Conservation (phyloP, 371 early-diverging fungal genomes). For the Choanephora cucurbitarum region DNA sequence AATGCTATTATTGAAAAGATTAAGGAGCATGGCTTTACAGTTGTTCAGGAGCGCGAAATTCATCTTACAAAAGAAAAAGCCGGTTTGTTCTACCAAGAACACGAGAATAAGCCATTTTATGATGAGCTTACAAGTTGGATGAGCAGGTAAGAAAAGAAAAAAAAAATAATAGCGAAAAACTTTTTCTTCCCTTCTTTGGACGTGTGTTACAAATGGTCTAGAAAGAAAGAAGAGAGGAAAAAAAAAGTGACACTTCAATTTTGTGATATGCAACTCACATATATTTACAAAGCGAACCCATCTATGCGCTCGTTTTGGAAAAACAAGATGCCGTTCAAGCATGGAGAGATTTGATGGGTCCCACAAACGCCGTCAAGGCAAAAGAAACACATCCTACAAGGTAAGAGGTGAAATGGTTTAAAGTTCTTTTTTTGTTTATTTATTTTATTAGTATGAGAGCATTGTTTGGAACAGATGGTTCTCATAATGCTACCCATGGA, state of each 20-base stretch:
- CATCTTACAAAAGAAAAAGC: constrained; percentile 54
- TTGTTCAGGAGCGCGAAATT: constrained; percentile 62
- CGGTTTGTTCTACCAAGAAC: constrained; percentile 71
- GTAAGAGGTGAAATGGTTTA: constrained; percentile 19
- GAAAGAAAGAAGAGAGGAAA: no score
- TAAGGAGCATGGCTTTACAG: constrained; percentile 54
- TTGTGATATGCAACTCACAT: no score
- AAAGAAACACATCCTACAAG: constrained; percentile 57
- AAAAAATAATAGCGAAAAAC: background rate
- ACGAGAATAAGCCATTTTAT: constrained; percentile 68
- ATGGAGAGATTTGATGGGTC: constrained; percentile 78
- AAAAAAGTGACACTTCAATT: no score
- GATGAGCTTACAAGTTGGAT: constrained; percentile 71
- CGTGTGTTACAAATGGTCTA: constrained; percentile 8
- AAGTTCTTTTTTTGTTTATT: constrained; percentile 1
- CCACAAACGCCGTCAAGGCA: constrained; percentile 75
- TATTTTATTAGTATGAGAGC: constrained; percentile 53
- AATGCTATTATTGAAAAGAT: constrained; percentile 63
- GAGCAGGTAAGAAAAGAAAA: constrained; percentile 54
- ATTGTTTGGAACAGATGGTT: constrained; percentile 64
- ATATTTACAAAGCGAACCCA: constrained; percentile 52
- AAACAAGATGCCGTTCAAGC: constrained; percentile 62
- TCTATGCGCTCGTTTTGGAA: constrained; percentile 67
- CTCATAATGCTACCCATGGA: constrained; percentile 77
- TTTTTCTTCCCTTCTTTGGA: background rate